phyloP scores from a whole-genome alignment of 192 early-diverging fungal genomes.

The Rhizoclosmatium sp. region DNA sequence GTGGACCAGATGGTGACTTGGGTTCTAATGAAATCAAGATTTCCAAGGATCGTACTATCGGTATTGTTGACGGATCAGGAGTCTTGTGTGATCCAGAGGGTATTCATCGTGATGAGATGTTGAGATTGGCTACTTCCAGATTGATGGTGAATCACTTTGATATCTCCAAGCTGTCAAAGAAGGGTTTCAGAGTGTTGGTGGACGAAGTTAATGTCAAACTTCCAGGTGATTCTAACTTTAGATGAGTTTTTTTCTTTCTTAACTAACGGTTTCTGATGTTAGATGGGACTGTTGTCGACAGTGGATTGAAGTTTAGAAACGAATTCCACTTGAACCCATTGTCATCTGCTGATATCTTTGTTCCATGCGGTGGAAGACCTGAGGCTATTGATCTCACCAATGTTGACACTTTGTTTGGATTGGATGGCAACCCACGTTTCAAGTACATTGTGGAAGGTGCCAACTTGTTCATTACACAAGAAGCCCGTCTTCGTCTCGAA shows the following conservation, averaged over 20 bases:
- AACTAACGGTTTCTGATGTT: conserved; percentile 25
- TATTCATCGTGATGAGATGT: conserved; percentile 88
- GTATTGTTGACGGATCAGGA: conserved; percentile 97
- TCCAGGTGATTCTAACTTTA: conserved; percentile 52
- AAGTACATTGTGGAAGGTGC: conserved; percentile 99
- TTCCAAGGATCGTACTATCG: conserved; percentile 94
- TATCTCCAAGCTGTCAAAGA: conserved; percentile 73
- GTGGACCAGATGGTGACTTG: conserved; percentile 97
- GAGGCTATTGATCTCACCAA: conserved; percentile 96
- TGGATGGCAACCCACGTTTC: conserved; percentile 87
- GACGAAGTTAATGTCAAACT: conserved; percentile 92
- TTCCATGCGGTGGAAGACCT: conserved; percentile 98
- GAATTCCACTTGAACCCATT: conserved; percentile 92
- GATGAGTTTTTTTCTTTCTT: conserved; percentile 23
- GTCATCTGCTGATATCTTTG: conserved; percentile 87
- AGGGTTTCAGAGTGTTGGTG: conserved; percentile 94
- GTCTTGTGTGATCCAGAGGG: conserved; percentile 93
- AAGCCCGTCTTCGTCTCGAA: conserved; percentile 95
- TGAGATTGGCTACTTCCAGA: conserved; percentile 83
- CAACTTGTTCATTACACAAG: conserved; percentile 99
- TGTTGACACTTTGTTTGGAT: conserved; percentile 77
- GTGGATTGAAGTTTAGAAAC: conserved; percentile 95
- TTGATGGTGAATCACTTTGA: conserved; percentile 94
- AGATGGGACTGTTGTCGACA: conserved; percentile 84
- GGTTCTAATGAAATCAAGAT: conserved; percentile 99